Percentiles rank a stretch among this genome's conserved stretches.
Conservation (phyloP, 129 eudicot species). For the Rutidosis leptorrhynchoides region DNA sequence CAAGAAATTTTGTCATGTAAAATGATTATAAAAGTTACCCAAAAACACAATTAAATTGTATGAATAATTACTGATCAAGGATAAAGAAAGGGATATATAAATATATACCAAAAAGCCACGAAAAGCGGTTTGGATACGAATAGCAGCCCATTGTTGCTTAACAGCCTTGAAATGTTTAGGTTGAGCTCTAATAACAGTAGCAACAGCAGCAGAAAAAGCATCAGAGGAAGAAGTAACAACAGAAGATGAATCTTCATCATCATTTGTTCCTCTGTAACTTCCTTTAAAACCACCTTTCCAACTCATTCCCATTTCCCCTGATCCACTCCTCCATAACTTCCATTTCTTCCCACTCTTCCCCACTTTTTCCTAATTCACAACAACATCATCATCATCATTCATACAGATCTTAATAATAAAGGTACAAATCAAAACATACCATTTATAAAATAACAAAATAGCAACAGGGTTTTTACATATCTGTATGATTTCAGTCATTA, state of each 20-base stretch:
- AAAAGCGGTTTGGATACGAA: slow-evolving; percentile 92
- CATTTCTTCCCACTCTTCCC: slow-evolving; percentile 67
- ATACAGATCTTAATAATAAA: too few relatives aligned
- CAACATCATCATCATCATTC: too few relatives aligned
- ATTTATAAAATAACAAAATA: too few relatives aligned
- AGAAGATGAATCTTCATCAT: slow-evolving; percentile 61
- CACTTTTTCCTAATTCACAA: slow-evolving; percentile 47
- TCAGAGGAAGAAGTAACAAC: slow-evolving; percentile 41
- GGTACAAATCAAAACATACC: background rate
- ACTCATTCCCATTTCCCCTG: slow-evolving; percentile 60
- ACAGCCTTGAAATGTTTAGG: slow-evolving; percentile 86
- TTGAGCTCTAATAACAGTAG: slow-evolving; percentile 83
- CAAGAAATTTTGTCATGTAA: background rate
- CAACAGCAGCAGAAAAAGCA: slow-evolving; percentile 79
- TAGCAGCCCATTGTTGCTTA: slow-evolving; percentile 96
- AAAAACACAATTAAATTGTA: background rate
- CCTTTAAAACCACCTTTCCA: slow-evolving; percentile 80
- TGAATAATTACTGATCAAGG: background rate
- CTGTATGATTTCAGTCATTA: background rate
- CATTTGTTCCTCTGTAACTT: slow-evolving; percentile 48
- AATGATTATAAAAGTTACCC: background rate
- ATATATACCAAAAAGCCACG: slow-evolving; percentile 82
- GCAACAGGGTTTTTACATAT: background rate
- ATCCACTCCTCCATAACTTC: slow-evolving; percentile 89
- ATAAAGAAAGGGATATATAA: background rate